Conservation (phyloP, 2,329 filamentous ascomycete species). For the Colletotrichum coccodes region DNA sequence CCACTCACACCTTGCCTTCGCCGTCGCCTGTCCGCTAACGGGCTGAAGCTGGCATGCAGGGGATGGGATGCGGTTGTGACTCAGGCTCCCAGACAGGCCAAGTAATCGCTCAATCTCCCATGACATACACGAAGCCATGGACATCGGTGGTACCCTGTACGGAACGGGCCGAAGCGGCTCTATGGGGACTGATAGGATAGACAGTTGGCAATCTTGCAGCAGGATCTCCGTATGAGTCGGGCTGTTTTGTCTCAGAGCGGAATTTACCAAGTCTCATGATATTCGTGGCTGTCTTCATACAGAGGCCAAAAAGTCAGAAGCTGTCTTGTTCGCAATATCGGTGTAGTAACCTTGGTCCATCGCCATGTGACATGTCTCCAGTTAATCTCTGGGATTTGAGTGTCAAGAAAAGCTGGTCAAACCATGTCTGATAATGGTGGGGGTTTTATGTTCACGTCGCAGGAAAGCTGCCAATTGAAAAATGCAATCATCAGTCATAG, state of each 20-base stretch:
- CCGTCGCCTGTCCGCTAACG: background rate
- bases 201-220: background rate
- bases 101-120: background rate
- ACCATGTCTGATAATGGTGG: too few relatives aligned
- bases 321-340: too few relatives aligned
- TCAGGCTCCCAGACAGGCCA: background rate
- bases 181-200: background rate
- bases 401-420: too few relatives aligned
- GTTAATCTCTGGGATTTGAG: too few relatives aligned
- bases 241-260: too few relatives aligned
- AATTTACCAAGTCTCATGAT: too few relatives aligned
- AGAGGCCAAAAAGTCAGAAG: too few relatives aligned
- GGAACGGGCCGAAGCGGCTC: background rate
- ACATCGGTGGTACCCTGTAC: background rate
- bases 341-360: too few relatives aligned
- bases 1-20: background rate
- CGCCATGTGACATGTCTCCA: too few relatives aligned
- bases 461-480: too few relatives aligned
- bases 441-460: too few relatives aligned
- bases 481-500: conserved; percentile 5
- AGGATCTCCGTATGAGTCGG: background rate
- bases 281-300: too few relatives aligned
- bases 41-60: background rate
- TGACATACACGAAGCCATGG: background rate
- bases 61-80: background rate